Evolutionary conservation across 495 filamentous ascomycete species (phyloP), one percentile per base, ranked within the genome.

Genomic region (Tetracladium marchalianum): DNA sequence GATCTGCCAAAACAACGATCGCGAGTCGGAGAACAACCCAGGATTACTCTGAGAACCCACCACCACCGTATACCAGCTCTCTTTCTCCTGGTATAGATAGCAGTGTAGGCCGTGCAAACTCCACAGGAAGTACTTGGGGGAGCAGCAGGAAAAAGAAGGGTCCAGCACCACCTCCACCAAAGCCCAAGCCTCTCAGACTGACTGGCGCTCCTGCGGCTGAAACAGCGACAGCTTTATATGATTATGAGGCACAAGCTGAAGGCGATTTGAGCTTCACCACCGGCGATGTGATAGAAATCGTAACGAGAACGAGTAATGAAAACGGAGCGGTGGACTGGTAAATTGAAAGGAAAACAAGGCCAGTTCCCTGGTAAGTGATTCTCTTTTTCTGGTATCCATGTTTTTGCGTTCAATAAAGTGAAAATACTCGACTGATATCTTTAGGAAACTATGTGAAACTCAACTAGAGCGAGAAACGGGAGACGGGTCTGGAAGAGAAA

Each of bases 291-390:
- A 97, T 99, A 55, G 89, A 96, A 62, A 87, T 99, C 46, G 61
- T 87, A 11, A 71, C 74, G 50, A 72, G 85, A 38, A 95, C 89
- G 11, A 69, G 70, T 12, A 95, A 93, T 52, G 84, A 85, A 41
- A 95, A 99, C 55, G n/a, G 92, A 97, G 64, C 97, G 92, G 92
- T 99, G 92, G 92, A 80, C 71, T 1, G 92, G 92, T 5, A 81
- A 74, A 60, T 50, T 92, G 44, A 67, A 79, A 49, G 89, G 85
- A 16, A 77, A 79, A 62, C 70, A 84, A 54, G 92, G 92, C 34
- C 92, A 97, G 64, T 97, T 98, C 63, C 92, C 92, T 54, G 92
- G 92, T 90, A 76, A 66, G 78, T 74, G 18, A n/a, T n/a, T 43
- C 35, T 31, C 9, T 24, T 19, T 19, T 35, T 13, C 18, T 22